A percentile compares a stretch with the other conserved stretches of the same genome.
Evolutionary conservation across 148 eudicot species (phyloP).

Genomic region (Rhododendron kiyosumense): DNA sequence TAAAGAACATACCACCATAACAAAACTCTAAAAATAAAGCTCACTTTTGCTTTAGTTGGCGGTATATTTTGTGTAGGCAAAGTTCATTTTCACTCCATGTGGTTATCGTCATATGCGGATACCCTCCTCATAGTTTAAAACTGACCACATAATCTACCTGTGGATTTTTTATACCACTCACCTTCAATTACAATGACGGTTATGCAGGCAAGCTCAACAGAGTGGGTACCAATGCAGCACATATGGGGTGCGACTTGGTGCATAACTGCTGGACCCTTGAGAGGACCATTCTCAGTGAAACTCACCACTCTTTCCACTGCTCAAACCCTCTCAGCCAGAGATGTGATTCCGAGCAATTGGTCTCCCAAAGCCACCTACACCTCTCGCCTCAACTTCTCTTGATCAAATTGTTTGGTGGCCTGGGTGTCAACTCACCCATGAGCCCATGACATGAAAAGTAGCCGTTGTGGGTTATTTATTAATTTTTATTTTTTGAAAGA

Average conservation of each 20-base stretch:
- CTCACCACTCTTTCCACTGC: slow-evolving; percentile 64
- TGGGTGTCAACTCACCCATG: no score
- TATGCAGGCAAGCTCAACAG: slow-evolving; percentile 59
- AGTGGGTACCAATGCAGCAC: slow-evolving; percentile 89
- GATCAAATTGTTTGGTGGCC: neutral
- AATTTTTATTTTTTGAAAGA: neutral
- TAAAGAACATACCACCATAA: neutral
- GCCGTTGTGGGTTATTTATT: neutral
- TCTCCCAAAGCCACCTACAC: slow-evolving; percentile 85
- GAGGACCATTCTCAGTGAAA: slow-evolving; percentile 86
- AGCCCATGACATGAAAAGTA: neutral
- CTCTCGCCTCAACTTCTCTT: slow-evolving; percentile 75
- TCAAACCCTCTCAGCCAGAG: slow-evolving; percentile 65
- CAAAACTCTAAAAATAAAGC: neutral
- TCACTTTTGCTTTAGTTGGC: no score
- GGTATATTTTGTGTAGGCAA: no score
- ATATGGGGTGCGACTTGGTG: slow-evolving; percentile 97
- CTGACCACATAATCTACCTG: no score
- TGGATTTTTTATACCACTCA: no score
- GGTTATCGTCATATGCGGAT: no score
- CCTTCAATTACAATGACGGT: no score
- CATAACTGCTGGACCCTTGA: slow-evolving; percentile 68
- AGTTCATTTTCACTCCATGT: no score
- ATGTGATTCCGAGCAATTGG: slow-evolving; percentile 86
- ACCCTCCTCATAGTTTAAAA: no score